phyloP scores from a whole-genome alignment of 2,329 filamentous ascomycete species.

The Bretziella fagacearum region DNA sequence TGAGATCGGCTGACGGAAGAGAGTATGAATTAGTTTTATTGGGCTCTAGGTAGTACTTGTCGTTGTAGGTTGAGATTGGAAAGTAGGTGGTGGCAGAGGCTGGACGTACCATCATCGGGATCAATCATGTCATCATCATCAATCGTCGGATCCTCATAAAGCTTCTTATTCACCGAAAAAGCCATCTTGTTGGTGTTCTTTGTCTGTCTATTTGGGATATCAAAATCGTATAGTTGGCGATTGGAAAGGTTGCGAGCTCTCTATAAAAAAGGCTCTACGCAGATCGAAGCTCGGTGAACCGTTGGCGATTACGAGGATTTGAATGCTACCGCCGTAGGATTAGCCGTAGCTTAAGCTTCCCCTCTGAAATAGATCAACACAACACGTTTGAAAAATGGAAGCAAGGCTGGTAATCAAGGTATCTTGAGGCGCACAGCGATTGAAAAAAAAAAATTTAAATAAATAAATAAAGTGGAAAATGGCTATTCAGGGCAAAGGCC shows the following conservation, averaged over 20 bases:
- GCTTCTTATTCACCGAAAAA: constrained; percentile 14
- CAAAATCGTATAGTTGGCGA: no score
- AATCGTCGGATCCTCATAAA: constrained; percentile 25
- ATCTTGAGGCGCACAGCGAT: no score
- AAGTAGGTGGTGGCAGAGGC: not conserved
- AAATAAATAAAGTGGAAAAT: no score
- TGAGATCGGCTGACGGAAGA: constrained; percentile 51
- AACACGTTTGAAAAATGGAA: not conserved
- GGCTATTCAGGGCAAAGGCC: no score
- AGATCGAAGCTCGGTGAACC: not conserved
- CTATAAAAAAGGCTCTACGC: no score
- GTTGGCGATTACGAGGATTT: not conserved
- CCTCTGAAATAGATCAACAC: not conserved
- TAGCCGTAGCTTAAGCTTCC: not conserved
- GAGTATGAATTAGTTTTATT: not conserved
- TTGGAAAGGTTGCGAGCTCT: no score
- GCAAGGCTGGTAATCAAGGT: no score
- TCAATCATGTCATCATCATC: constrained; percentile 60
- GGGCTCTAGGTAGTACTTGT: not conserved
- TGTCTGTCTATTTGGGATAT: not conserved
- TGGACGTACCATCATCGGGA: constrained; percentile 51
- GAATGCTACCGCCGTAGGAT: not conserved
- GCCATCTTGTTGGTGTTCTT: constrained; percentile 11
- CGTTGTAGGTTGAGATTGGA: not conserved
- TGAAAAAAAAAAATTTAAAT: no score